A percentile compares a stretch with the other conserved stretches of the same genome.
phyloP scores from a whole-genome alignment of 2,329 filamentous ascomycete genomes.

The Epichloe hybrida region DNA sequence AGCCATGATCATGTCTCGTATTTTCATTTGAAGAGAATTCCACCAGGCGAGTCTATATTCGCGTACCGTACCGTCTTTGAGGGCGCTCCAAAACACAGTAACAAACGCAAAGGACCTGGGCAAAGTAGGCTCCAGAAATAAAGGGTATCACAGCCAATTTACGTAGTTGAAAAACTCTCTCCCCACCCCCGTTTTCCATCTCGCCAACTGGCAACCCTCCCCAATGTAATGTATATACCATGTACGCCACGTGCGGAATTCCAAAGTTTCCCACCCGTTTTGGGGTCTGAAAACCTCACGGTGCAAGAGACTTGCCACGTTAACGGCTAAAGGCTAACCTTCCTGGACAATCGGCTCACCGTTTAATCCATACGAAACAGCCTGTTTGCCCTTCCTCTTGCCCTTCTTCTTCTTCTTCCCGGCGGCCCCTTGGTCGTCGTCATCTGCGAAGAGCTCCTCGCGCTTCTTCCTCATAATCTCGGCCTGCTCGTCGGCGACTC shows the following conservation, averaged over 20 bases:
- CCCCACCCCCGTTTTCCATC: too few species aligned
- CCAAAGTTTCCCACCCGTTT: too few species aligned
- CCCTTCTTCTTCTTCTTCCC: constrained; percentile 22
- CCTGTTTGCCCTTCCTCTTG: constrained; percentile 18
- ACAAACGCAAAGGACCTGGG: too few species aligned
- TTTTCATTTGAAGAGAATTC: not conserved
- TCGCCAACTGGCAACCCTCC: too few species aligned
- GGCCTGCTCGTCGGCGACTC: constrained; percentile 31
- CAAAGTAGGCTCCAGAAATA: too few species aligned
- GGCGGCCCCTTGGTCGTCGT: constrained; percentile 20
- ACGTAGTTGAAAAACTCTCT: too few species aligned
- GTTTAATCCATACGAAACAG: constrained; percentile 22
- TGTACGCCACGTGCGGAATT: not conserved
- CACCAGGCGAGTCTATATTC: not conserved
- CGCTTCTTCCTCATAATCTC: constrained; percentile 33
- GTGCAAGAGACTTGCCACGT: not conserved
- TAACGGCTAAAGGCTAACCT: constrained; percentile 10
- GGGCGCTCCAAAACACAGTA: too few species aligned
- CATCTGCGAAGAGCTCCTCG: constrained; percentile 34
- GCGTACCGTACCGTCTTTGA: too few species aligned
- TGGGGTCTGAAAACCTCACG: too few species aligned
- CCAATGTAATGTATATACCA: not conserved
- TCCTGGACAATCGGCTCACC: constrained; percentile 21
- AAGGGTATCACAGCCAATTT: too few species aligned
- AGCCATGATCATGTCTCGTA: not conserved